Conservation (phyloP, 345 rosid species). For the Limnanthes douglasii region DNA sequence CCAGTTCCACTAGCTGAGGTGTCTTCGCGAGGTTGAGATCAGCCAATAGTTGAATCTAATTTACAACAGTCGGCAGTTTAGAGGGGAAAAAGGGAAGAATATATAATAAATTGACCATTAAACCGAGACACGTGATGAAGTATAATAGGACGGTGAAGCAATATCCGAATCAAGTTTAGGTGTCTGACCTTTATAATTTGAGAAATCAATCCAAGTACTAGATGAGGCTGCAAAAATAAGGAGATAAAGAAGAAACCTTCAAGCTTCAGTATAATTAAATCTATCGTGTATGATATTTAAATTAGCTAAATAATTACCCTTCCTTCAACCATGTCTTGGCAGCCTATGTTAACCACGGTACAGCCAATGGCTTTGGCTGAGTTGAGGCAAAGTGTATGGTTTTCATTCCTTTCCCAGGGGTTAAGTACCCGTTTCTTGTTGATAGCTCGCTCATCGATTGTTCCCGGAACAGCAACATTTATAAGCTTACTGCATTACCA, state of each 20-base stretch:
- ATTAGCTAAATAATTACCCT: conserved; percentile 34
- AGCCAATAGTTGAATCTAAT: conserved; percentile 82
- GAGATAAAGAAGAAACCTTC: conserved; percentile 4
- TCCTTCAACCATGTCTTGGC: conserved; percentile 81
- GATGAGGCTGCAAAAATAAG: conserved; percentile 57
- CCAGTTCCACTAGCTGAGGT: conserved; percentile 88
- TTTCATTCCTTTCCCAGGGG: conserved; percentile 91
- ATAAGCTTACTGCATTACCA: conserved; percentile 58
- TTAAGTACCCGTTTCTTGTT: conserved; percentile 72
- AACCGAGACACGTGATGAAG: conserved; percentile 3
- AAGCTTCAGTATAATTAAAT: background rate
- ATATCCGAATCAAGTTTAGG: background rate
- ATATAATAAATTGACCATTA: background rate
- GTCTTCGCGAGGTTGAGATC: conserved; percentile 91
- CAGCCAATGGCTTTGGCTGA: conserved; percentile 91
- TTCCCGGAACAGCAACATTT: conserved; percentile 82
- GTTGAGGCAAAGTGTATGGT: conserved; percentile 89
- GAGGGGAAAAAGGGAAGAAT: background rate
- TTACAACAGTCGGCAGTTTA: conserved; percentile 7
- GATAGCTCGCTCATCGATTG: conserved; percentile 87
- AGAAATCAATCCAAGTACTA: conserved; percentile 79
- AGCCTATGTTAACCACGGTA: conserved; percentile 71
- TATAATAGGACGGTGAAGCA: conserved; percentile 1
- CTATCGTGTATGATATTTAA: conserved; percentile 6
- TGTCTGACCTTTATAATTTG: conserved; percentile 79